Evolutionary conservation across 805 yeast genomes (phyloP).

Genomic region (Lipomyces yamadae): DNA sequence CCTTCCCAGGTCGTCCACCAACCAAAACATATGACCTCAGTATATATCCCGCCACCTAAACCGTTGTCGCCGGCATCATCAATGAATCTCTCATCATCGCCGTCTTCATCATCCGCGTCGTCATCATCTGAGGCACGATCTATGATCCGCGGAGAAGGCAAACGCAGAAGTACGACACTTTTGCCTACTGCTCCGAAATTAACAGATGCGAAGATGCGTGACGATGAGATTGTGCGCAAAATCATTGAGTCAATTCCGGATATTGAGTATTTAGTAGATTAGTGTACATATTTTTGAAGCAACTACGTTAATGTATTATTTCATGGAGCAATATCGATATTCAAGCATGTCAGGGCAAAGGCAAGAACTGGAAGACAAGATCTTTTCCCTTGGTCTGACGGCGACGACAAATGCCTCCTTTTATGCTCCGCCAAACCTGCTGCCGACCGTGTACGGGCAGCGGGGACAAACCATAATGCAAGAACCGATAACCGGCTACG

Average conservation of each 20-base stretch:
- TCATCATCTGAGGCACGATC: slow-evolving; percentile 12
- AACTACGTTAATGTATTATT: too few relatives aligned
- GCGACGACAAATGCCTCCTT: too few relatives aligned
- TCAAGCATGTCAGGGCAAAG: too few relatives aligned
- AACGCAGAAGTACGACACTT: slow-evolving; percentile 11
- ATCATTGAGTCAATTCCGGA: slow-evolving; percentile 36
- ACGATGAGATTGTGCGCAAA: slow-evolving; percentile 36
- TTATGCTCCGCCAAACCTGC: too few relatives aligned
- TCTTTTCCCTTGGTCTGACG: too few relatives aligned
- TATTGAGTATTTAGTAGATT: slow-evolving; percentile 21
- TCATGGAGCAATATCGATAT: too few relatives aligned
- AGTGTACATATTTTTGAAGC: not conserved
- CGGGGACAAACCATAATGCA: too few relatives aligned
- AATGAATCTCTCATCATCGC: slow-evolving; percentile 23
- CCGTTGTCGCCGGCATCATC: slow-evolving; percentile 25
- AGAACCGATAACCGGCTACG: too few relatives aligned
- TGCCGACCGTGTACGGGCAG: too few relatives aligned
- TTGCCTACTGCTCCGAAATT: slow-evolving; percentile 39
- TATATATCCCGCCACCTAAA: slow-evolving; percentile 31
- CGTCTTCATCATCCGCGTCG: slow-evolving; percentile 25
- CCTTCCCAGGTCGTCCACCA: slow-evolving; percentile 13
- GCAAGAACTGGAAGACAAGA: too few relatives aligned
- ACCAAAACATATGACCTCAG: slow-evolving; percentile 6
- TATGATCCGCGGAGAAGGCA: not conserved
- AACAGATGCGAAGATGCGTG: slow-evolving; percentile 31